A percentile compares a stretch with the other conserved stretches of the same genome.
These are phyloP conservation scores for Aspergillus proliferans DNA, from an alignment of 2,329 filamentous ascomycete genomes.

Conservation along the genomic window DNA sequence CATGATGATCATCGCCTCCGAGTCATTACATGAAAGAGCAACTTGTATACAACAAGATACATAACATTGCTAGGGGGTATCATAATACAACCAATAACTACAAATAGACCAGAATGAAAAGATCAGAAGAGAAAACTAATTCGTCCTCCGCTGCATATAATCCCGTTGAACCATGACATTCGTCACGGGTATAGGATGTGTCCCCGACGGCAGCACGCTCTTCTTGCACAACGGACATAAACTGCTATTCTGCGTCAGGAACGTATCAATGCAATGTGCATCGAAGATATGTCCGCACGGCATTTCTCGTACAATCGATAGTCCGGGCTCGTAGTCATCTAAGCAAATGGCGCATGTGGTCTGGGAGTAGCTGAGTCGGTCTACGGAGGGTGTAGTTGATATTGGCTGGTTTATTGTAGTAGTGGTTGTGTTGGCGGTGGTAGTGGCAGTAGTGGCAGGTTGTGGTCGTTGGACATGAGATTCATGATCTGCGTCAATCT, in stretches of 20 bases:
- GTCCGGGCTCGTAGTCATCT: constrained; percentile 65
- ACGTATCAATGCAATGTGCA: constrained; percentile 82
- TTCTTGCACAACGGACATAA: constrained; percentile 89
- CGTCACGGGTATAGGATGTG: constrained; percentile 62
- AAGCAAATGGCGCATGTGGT: constrained; percentile 86
- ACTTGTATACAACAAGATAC: too few species aligned
- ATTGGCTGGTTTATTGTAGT: neutral
- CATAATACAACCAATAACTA: neutral
- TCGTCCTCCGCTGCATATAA: constrained; percentile 51
- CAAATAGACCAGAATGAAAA: neutral
- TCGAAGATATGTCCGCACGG: constrained; percentile 93
- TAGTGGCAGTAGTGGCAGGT: neutral
- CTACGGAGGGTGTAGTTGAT: neutral
- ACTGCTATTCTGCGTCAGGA: constrained; percentile 70
- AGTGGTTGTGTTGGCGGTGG: neutral
- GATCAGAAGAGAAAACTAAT: neutral
- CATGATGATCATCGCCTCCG: too few species aligned
- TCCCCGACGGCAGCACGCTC: constrained; percentile 65
- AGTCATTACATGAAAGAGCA: too few species aligned
- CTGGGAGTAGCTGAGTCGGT: constrained; percentile 55
- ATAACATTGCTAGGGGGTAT: neutral
- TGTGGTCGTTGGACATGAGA: neutral
- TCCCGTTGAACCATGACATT: constrained; percentile 83
- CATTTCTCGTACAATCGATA: constrained; percentile 73
- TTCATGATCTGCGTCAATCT: constrained; percentile 1